phyloP scores from a whole-genome alignment of 371 early-diverging fungal genomes.

The Mucor saturninus region DNA sequence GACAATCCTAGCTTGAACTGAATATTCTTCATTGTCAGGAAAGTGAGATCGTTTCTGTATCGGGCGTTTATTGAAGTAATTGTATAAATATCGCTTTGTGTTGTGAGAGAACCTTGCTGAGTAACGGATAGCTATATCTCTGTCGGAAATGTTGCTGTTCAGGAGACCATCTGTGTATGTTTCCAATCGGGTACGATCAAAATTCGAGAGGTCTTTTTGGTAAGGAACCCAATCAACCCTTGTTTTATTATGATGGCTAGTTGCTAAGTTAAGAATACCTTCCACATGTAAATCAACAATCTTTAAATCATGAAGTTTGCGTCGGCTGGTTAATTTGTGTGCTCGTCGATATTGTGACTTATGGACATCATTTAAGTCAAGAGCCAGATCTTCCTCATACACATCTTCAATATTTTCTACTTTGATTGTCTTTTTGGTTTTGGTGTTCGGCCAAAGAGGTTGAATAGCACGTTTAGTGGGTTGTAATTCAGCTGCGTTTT shows the following conservation, averaged over 20 bases:
- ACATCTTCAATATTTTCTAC: slow-evolving; percentile 1
- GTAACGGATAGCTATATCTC: too few species aligned
- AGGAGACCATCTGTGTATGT: too few species aligned
- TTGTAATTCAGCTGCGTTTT: slow-evolving; percentile 16
- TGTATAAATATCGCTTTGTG: too few species aligned
- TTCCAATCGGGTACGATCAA: background rate
- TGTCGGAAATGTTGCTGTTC: too few species aligned
- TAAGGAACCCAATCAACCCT: slow-evolving; percentile 1
- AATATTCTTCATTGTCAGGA: background rate
- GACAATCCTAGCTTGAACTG: background rate
- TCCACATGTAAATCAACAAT: slow-evolving; percentile 11
- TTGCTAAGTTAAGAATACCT: slow-evolving; percentile 17
- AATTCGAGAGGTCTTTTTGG: background rate
- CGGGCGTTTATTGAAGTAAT: too few species aligned
- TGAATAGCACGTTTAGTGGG: slow-evolving; percentile 12
- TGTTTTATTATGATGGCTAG: background rate
- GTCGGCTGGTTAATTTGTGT: slow-evolving; percentile 1
- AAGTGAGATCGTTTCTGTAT: too few species aligned
- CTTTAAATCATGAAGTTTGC: slow-evolving; percentile 11
- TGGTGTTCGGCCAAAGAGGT: slow-evolving; percentile 16
- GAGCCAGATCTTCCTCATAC: slow-evolving; percentile 4
- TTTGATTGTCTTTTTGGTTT: background rate
- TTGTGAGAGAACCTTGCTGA: too few species aligned
- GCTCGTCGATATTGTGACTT: slow-evolving; percentile 15
- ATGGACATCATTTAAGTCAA: slow-evolving; percentile 4